Conservation (phyloP, 2,329 filamentous ascomycete species). For the Nemania sp. region DNA sequence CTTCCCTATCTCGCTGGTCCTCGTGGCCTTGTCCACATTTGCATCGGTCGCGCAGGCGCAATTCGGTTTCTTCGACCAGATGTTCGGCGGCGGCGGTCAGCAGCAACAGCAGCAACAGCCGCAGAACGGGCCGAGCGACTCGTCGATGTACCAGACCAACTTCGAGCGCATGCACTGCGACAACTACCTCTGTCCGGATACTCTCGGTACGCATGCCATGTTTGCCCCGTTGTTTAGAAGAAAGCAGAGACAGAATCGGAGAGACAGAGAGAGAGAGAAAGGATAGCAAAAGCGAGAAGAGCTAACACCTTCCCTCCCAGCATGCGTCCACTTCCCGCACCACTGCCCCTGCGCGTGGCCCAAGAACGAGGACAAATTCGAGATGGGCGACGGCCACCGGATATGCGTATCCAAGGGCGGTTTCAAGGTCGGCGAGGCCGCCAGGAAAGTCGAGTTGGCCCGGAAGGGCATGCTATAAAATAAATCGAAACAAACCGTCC, state of each 20-base stretch:
- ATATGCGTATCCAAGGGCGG: conserved; percentile 77
- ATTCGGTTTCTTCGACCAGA: conserved; percentile 98
- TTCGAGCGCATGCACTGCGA: conserved; percentile 73
- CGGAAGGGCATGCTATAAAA: conserved; percentile 72
- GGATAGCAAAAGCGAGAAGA: background rate
- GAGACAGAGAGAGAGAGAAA: background rate
- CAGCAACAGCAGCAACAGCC: conserved; percentile 63
- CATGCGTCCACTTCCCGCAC: conserved; percentile 94
- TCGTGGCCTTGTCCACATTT: conserved; percentile 62
- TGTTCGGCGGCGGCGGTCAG: conserved; percentile 72
- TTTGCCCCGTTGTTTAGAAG: background rate
- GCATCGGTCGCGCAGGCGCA: conserved; percentile 66
- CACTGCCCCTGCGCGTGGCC: conserved; percentile 93
- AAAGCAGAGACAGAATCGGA: background rate
- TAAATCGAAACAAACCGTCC: background rate
- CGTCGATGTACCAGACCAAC: conserved; percentile 65
- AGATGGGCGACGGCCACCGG: conserved; percentile 70
- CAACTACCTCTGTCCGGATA: conserved; percentile 93
- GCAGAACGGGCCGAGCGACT: conserved; percentile 84
- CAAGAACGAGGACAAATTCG: conserved; percentile 75
- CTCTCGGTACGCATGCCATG: conserved; percentile 55
- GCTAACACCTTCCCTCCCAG: conserved; percentile 44
- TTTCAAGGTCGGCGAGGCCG: conserved; percentile 70
- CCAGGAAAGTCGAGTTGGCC: conserved; percentile 76
- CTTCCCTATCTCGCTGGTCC: conserved; percentile 39